phyloP scores from a whole-genome alignment of 2,329 filamentous ascomycete species.

The Aplosporella prunicola region DNA sequence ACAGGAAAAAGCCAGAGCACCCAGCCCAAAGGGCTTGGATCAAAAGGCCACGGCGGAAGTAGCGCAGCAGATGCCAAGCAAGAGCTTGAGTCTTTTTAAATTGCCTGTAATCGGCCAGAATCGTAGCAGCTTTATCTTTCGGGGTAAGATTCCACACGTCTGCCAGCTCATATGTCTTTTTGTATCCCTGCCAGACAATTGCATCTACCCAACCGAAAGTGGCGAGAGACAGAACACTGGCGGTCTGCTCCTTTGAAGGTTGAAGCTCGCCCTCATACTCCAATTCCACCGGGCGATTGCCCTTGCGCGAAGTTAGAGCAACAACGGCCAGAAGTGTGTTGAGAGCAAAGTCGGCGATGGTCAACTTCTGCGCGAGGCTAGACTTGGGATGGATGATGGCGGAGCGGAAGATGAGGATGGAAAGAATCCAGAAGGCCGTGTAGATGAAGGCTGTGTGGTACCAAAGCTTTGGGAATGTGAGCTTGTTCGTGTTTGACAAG shows the following conservation, averaged over 20 bases:
- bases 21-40: conserved; percentile 73
- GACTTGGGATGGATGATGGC: conserved; percentile 69
- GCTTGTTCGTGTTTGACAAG: conserved; percentile 48
- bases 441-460: conserved; percentile 88
- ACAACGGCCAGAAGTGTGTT: conserved; percentile 65
- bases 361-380: conserved; percentile 50
- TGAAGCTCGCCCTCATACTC: conserved; percentile 84
- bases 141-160: conserved; percentile 89
- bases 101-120: conserved; percentile 76
- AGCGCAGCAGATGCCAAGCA: conserved; percentile 70
- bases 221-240: conserved; percentile 77
- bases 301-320: conserved; percentile 74
- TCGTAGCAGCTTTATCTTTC: conserved; percentile 74
- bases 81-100: conserved; percentile 72
- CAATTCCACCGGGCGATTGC: conserved; percentile 78
- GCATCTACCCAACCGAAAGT: conserved; percentile 88
- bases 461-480: conserved; percentile 71
- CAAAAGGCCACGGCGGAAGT: conserved; percentile 69
- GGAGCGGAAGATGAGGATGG: conserved; percentile 71
- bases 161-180: conserved; percentile 67
- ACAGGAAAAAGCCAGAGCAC: conserved; percentile 73
- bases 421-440: conserved; percentile 69
- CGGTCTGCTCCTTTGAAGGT: conserved; percentile 76
- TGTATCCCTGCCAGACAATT: conserved; percentile 83
- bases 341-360: conserved; percentile 65